These are phyloP conservation scores for Boletus mariae DNA, from an alignment of 1,284 basidiomycete genomes.

Conservation along the genomic window DNA sequence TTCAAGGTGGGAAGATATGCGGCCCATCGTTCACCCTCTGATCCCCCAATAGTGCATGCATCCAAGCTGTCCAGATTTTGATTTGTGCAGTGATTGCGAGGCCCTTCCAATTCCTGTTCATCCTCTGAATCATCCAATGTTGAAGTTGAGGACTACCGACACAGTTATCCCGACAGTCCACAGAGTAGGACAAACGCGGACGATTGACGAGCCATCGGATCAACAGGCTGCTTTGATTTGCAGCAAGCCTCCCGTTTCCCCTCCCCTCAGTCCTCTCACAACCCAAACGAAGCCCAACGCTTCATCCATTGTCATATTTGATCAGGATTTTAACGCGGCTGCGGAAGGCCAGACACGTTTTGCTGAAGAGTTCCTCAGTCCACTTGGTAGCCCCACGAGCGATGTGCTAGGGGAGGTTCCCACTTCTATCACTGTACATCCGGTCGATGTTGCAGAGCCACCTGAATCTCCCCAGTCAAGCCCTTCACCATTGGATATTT, in stretches of 20 bases:
- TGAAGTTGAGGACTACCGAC: slow-evolving; percentile 68
- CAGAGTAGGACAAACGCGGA: slow-evolving; percentile 34
- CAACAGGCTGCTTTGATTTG: not conserved
- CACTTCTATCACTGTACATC: slow-evolving; percentile 2
- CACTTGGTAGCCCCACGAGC: slow-evolving; percentile 19
- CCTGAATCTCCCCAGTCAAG: slow-evolving; percentile 1
- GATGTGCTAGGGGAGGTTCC: not conserved
- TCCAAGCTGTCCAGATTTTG: slow-evolving; percentile 76
- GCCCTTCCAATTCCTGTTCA: slow-evolving; percentile 76
- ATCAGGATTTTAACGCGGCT: not conserved
- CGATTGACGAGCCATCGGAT: slow-evolving; percentile 13
- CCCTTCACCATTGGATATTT: slow-evolving; percentile 15
- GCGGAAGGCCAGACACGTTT: slow-evolving; percentile 3
- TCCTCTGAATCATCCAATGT: slow-evolving; percentile 68
- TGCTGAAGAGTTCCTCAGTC: slow-evolving; percentile 30
- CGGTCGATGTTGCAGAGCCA: slow-evolving; percentile 9
- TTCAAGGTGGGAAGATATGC: slow-evolving; percentile 55
- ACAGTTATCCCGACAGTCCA: slow-evolving; percentile 52
- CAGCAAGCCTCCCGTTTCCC: not conserved
- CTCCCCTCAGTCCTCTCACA: not conserved
- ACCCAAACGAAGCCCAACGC: not conserved
- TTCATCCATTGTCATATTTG: not conserved
- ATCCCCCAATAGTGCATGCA: slow-evolving; percentile 67
- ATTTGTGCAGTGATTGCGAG: slow-evolving; percentile 81
- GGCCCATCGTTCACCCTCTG: not conserved